Base-by-base conservation (phyloP, 345 rosid genomes). In the Hibiscus mutabilis region DNA sequence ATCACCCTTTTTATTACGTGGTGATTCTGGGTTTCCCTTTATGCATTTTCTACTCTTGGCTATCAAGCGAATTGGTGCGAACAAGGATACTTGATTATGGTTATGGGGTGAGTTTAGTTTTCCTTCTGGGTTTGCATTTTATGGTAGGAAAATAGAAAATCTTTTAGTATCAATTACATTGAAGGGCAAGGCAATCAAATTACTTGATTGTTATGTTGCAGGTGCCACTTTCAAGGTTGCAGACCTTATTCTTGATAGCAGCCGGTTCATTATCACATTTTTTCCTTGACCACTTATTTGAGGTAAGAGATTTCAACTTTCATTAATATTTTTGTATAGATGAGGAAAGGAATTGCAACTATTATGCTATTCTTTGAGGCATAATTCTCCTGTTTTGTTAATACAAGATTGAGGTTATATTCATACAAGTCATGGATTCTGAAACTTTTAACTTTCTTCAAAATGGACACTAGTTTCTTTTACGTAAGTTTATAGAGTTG, bases 11-110 rank as follows among this genome's bases (percentile, higher is more conserved):
- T 19, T 83, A 75, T 79, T 88, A 86, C 60, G 67, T 78, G 49
- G 40, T 86, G 46, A 77, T 88, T 66, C 79, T 88, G 65, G 93
- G 89, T 13, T 4, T 85, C 1, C 93, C 93, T 27, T 58, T 88
- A 8, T 81, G 80, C 42, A 9, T 85, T 66, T 60, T 88, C 18
- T 86, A 88, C 72, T 74, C 89, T 4, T 81, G 84, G 82, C 58
- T 77, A 35, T 88, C 93, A 57, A 62, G 47, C 72, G 2, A 82
- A 57, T 74, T 84, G 78, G 77, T 85, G 31, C 81, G 46, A 44
- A 79, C 70, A 53, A 74, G 78, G 16, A 6, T 86, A 46, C 87
- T 88, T 47, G 84, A 84, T 85, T 84, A 88, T 5, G 79, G 79
- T 66, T 85, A 86, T n/a, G 84, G 86, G 84, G 93, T 88, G 75